Evolutionary conservation across 176 grass and related monocot genomes (phyloP).

Genomic region (Juncus effusus): DNA sequence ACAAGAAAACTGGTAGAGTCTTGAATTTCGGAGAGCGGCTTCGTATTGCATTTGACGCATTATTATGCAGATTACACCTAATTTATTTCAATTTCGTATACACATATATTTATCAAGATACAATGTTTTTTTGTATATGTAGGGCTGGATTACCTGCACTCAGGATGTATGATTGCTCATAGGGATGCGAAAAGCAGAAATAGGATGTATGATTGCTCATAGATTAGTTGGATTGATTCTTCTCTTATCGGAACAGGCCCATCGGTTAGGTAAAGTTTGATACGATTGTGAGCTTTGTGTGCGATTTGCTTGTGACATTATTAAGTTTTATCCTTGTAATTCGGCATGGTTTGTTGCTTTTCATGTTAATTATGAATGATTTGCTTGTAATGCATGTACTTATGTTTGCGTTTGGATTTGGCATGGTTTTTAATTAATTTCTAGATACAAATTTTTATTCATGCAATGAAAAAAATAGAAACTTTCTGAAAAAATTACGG

Average conservation of each 20-base stretch:
- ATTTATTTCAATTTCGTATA: background rate
- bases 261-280: background rate
- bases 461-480: no score
- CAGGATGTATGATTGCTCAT: constrained; percentile 43
- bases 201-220: no score
- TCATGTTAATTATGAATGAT: no score
- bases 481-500: no score
- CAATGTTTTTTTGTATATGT: background rate
- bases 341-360: no score
- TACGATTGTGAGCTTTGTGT: no score
- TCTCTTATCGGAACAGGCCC: background rate
- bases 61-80: background rate
- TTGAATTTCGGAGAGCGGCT: constrained; percentile 34
- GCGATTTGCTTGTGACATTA: no score
- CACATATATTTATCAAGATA: background rate
- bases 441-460: no score
- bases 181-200: constrained; percentile 48
- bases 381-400: no score
- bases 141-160: constrained; percentile 63
- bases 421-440: no score
- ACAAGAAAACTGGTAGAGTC: background rate
- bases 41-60: constrained; percentile 27
- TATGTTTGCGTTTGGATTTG: no score
- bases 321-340: no score
- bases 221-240: constrained; percentile 8